Evolutionary conservation across 1,139 yeast species (phyloP).

Genomic region (Pichia sp.): DNA sequence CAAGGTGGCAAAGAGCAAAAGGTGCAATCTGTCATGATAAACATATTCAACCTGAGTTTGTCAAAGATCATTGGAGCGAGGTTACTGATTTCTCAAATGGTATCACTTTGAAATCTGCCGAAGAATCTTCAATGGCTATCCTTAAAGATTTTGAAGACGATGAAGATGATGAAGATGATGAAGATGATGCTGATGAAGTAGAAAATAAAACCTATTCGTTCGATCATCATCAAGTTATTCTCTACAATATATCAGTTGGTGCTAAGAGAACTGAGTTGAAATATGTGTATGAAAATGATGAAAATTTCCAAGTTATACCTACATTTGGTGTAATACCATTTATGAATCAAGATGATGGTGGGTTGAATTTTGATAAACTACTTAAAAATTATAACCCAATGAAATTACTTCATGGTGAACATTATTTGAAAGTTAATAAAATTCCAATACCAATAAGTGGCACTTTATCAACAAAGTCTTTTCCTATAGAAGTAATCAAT

Average conservation of each 20-base stretch:
- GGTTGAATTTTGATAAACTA: slow-evolving; percentile 30
- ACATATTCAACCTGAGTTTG: slow-evolving; percentile 31
- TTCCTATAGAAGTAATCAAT: slow-evolving; percentile 70
- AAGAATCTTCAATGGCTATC: slow-evolving; percentile 76
- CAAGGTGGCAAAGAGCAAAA: slow-evolving; percentile 91
- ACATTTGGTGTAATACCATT: slow-evolving; percentile 86
- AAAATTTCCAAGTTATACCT: slow-evolving; percentile 84
- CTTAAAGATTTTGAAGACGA: slow-evolving; percentile 50
- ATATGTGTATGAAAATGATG: slow-evolving; percentile 71
- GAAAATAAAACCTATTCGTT: slow-evolving; percentile 34
- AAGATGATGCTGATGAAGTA: slow-evolving; percentile 36
- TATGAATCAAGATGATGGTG: slow-evolving; percentile 35
- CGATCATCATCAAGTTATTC: slow-evolving; percentile 65
- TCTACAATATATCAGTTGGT: slow-evolving; percentile 88
- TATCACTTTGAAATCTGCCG: slow-evolving; percentile 57
- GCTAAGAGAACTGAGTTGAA: slow-evolving; percentile 72
- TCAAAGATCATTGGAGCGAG: slow-evolving; percentile 59
- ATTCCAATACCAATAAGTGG: slow-evolving; percentile 75
- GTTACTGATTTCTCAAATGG: slow-evolving; percentile 60
- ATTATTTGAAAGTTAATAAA: slow-evolving; percentile 71
- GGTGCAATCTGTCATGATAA: slow-evolving; percentile 65
- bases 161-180: slow-evolving; percentile 46
- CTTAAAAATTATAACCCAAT: slow-evolving; percentile 80
- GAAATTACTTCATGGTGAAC: slow-evolving; percentile 92
- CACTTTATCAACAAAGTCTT: slow-evolving; percentile 50